phyloP scores from a whole-genome alignment of 768 basidiomycete genomes.

The Trametes maxima region DNA sequence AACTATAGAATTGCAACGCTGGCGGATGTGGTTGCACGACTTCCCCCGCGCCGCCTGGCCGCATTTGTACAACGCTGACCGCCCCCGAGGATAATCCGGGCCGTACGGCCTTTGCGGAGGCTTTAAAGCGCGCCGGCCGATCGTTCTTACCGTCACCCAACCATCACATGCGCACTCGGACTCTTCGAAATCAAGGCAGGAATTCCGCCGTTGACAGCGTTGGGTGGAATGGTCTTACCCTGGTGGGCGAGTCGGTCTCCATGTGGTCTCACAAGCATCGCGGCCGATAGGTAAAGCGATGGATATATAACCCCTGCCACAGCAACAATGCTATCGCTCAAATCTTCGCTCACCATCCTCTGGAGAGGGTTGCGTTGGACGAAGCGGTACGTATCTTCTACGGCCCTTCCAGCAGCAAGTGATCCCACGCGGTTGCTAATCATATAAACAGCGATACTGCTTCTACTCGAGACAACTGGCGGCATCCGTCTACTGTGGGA shows the following conservation, averaged over 20 bases:
- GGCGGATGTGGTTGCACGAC: not conserved
- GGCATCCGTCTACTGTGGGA: not conserved
- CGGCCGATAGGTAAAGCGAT: not conserved
- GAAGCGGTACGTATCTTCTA: too few species aligned
- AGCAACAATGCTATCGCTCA: too few species aligned
- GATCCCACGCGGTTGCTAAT: too few species aligned
- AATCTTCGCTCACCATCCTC: too few species aligned
- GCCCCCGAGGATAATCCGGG: constrained; percentile 8
- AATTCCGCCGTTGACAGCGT: not conserved
- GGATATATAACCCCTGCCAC: not conserved
- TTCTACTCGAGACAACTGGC: not conserved
- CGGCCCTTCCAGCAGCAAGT: too few species aligned
- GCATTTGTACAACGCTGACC: not conserved
- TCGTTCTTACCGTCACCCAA: not conserved
- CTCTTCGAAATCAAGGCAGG: constrained; percentile 1
- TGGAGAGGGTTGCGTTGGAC: too few species aligned
- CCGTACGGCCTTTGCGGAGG: not conserved
- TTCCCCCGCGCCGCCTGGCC: not conserved
- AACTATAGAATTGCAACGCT: not conserved
- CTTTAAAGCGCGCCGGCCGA: not conserved
- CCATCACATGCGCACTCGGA: constrained; percentile 2
- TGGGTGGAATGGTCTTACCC: not conserved
- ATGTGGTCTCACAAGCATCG: not conserved
- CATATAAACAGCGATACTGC: not conserved
- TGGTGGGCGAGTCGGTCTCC: not conserved